Base-by-base conservation (phyloP, 2,329 filamentous ascomycete species). In the Penicillium decumbens region DNA sequence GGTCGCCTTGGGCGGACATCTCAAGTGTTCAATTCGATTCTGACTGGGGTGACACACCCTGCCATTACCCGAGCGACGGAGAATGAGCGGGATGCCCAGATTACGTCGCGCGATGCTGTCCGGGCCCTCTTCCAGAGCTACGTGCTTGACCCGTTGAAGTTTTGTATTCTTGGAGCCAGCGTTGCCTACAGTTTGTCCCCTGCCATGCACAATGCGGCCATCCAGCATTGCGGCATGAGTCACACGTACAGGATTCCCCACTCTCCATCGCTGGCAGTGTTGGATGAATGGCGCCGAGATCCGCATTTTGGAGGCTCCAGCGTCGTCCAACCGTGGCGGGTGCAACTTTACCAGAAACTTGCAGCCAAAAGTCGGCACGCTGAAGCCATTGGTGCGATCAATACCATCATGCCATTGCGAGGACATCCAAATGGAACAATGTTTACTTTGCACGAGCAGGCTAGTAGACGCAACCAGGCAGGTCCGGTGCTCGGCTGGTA, bases 301-400 rank as follows among this genome's bases (percentile, higher is more conserved):
- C 64, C 68, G 2, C 57, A 70, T 47, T 70, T 74, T 41, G 71
- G 72, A 28, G 72, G 72, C 6, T 62, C 70, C 20, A 74, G 71
- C 55, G 62, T 74, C 29, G 70, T 73, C 27, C 72, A 73, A 47
- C 72, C 72, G 4, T 74, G 70, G 68, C 69, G 72, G 41, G 71
- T 73, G 20, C 64, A 69, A 32, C 55, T 72, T 4, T 67, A 68
- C 18, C 63, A 67, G 25, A 67, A 68, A 37, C 57, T 74, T 2
- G 61, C 65, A 9, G 64, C 68, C 6, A 69, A 71, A 49, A 73
- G 70, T 43, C 65, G 64, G 13, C 69, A 74, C 47, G 71, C 69
- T n/a, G 70, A 72, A 49, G 71, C 71, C 3, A 74, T 74, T n/a
- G 72, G 72, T 2, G 72, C 72, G 1, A 67, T 74, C 49, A 74